These are phyloP conservation scores for Rubia tinctorum DNA, from an alignment of 305 asterid species.

Conservation along the genomic window DNA sequence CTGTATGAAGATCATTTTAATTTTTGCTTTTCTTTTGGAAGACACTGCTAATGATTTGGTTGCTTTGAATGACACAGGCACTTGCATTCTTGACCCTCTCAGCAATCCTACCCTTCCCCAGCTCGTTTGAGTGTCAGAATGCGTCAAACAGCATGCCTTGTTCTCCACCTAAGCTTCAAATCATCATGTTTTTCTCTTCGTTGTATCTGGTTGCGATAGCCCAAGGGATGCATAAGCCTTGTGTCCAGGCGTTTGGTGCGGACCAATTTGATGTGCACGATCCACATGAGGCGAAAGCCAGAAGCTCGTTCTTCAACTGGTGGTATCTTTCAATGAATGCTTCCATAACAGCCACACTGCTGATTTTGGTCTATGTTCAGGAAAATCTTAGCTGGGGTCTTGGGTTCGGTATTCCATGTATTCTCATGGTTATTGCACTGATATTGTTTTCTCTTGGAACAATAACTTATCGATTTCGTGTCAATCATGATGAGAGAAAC, in stretches of 20 bases:
- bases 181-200: conserved; percentile 32
- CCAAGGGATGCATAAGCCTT: conserved; percentile 44
- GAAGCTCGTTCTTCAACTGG: conserved; percentile 63
- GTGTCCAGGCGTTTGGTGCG: conserved; percentile 51
- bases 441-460: conserved; percentile 26
- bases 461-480: conserved; percentile 22
- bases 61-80: conserved; percentile 29
- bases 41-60: neutral
- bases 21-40: too few species aligned
- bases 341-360: conserved; percentile 26
- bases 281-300: conserved; percentile 32
- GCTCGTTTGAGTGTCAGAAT: conserved; percentile 17
- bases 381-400: conserved; percentile 57
- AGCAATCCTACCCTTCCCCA: conserved; percentile 26
- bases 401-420: conserved; percentile 57
- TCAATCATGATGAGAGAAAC: conserved; percentile 13
- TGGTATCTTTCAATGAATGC: conserved; percentile 34
- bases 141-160: neutral
- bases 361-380: conserved; percentile 38
- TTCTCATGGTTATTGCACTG: conserved; percentile 5
- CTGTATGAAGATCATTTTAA: too few species aligned
- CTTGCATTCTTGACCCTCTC: conserved; percentile 57
- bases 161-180: conserved; percentile 9
- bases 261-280: conserved; percentile 51
- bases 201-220: conserved; percentile 37